These are phyloP conservation scores for Ophiostoma ips DNA, from an alignment of 2,329 filamentous ascomycete genomes.

Conservation along the genomic window DNA sequence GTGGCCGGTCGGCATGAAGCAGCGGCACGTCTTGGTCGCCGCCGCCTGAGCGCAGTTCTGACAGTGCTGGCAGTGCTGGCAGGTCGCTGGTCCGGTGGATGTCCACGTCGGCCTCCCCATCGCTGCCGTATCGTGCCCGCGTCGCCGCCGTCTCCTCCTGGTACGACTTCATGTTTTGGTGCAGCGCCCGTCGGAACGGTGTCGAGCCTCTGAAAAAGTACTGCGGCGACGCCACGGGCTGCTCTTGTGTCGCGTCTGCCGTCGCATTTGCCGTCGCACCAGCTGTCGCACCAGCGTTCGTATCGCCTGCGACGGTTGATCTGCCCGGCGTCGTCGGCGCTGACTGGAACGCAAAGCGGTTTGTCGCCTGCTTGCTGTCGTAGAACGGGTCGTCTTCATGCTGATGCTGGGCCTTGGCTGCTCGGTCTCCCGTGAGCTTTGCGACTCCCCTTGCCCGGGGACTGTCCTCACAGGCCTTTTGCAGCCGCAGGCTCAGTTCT, in stretches of 20 bases:
- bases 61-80: not conserved
- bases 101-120: no score
- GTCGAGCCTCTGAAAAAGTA: conserved; percentile 41
- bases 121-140: not conserved
- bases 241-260: not conserved
- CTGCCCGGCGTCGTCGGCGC: conserved; percentile 8
- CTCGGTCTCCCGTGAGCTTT: not conserved
- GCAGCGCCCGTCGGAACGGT: conserved; percentile 39
- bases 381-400: conserved; percentile 8
- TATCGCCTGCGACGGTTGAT: not conserved
- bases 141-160: conserved; percentile 14
- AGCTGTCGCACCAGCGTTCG: no score
- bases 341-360: conserved; percentile 9
- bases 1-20: conserved; percentile 1
- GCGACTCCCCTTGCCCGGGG: not conserved
- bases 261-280: no score
- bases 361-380: not conserved
- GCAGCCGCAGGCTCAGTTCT: conserved; percentile 9
- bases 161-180: conserved; percentile 29
- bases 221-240: not conserved
- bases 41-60: not conserved
- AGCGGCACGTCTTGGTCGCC: conserved; percentile 9
- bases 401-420: not conserved
- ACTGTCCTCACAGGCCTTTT: conserved; percentile 2
- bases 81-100: no score